These are phyloP conservation scores for Cytospora piceae DNA, from an alignment of 2,329 filamentous ascomycete species.

Conservation along the genomic window DNA sequence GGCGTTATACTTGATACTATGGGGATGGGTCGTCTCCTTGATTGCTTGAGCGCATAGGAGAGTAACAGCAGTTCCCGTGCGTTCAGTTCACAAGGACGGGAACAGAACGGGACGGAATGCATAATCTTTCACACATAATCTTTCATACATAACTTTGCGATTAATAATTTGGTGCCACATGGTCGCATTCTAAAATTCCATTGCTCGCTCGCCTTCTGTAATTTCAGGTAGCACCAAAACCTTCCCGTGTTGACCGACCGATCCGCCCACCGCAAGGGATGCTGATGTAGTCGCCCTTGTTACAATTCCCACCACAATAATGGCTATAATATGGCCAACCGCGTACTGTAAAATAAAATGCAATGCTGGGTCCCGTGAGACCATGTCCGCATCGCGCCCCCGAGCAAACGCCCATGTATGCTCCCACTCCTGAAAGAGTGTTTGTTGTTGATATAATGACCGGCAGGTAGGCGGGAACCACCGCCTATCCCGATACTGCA, in stretches of 20 bases:
- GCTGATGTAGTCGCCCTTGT: constrained; percentile 2
- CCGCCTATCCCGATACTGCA: constrained; percentile 7
- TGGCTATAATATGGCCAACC: constrained; percentile 2
- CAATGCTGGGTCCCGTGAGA: constrained; percentile 4
- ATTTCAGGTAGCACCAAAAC: constrained; percentile 1
- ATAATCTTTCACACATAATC: background rate
- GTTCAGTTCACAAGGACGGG: background rate
- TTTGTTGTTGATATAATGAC: background rate
- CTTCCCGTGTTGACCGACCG: background rate
- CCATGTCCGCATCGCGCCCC: constrained; percentile 1
- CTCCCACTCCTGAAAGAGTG: background rate
- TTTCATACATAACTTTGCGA: background rate
- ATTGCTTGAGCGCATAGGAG: constrained; percentile 1
- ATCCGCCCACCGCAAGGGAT: background rate
- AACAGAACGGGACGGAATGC: background rate
- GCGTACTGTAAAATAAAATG: constrained; percentile 3
- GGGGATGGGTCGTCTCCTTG: background rate
- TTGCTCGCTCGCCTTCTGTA: constrained; percentile 5
- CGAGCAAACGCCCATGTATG: constrained; percentile 4
- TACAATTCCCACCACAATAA: constrained; percentile 1
- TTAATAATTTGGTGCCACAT: background rate
- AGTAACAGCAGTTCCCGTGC: constrained; percentile 2
- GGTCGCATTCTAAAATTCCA: constrained; percentile 4
- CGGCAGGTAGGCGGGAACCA: constrained; percentile 13
- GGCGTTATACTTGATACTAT: constrained; percentile 6